Base-by-base conservation (phyloP, 352 stramenopile species). In the Lagenidium giganteum region DNA sequence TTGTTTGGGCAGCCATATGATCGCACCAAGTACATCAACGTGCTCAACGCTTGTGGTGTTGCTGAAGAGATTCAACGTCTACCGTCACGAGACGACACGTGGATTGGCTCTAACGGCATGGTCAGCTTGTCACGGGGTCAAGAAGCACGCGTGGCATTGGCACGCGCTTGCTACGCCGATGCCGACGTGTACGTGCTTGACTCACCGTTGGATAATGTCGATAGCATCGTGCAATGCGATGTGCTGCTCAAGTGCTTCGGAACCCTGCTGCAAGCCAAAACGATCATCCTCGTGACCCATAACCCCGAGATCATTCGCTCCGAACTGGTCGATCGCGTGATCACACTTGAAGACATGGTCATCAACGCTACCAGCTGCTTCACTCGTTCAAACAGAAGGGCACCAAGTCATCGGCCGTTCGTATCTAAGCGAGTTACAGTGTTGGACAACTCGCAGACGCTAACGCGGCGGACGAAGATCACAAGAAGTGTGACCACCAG, bases 1-100 rank as follows among this genome's bases (percentile, higher is more conserved):
- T 55, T 99, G 5, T 99, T 99, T 67, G 92, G 93, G 4, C 73
- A 72, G 18, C 45, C 57, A 6, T 93, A 83, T 35, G 64, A 94
- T 45, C 57, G 55, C 23, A 59, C 56, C 8, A 66, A 66, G 25
- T 90, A 93, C 60, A 69, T 63, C 60, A 78, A 54, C 17, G 74
- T 89, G 35, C 36, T 92, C 4, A 70, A 72, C 18, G 75, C 72
- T 0, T 90, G 76, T 38, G 53, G 61, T 14, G 26, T 76, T 18
- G 28, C 68, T 9, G 29, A 32, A 1, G 65, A 76, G 26, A 55
- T 76, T 18, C 33, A 55, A 25, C 18, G 25, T 3, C 38, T 76
- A 14, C 52, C 54, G 0, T 26, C 20, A 7, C 61, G 65, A 4
- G 61, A 70, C 30, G 37, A 53, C 29, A 67, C 61, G 13, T 24